Percentiles rank a stretch among this genome's conserved stretches.
Evolutionary conservation across 768 basidiomycete genomes (phyloP).

Genomic region (Termitomyces sp.): DNA sequence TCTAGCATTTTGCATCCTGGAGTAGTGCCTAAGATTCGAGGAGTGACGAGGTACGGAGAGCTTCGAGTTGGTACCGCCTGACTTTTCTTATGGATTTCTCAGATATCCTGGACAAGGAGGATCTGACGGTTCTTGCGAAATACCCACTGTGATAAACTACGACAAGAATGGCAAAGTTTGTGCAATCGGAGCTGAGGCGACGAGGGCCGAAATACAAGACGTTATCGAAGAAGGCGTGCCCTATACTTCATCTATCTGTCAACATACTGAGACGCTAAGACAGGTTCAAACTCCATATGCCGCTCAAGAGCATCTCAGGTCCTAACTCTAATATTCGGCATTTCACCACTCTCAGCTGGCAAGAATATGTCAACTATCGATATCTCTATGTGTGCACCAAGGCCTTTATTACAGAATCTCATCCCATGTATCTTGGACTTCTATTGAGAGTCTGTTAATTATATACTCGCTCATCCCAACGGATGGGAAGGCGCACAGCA

Average conservation of each 20-base stretch:
- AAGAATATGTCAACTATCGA: background rate
- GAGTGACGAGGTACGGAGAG: constrained; percentile 31
- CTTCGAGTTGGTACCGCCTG: background rate
- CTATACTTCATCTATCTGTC: background rate
- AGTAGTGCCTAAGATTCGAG: constrained; percentile 34
- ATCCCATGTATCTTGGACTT: background rate
- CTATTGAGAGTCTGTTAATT: background rate
- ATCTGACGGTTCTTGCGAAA: constrained; percentile 41
- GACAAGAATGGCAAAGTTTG: constrained; percentile 31
- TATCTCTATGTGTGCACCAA: background rate
- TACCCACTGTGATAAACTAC: constrained; percentile 44
- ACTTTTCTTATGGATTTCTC: background rate
- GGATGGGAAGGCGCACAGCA: background rate
- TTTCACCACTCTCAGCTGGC: background rate
- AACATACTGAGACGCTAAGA: background rate
- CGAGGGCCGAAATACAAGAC: constrained; percentile 17
- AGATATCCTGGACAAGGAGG: constrained; percentile 48
- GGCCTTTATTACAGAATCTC: background rate
- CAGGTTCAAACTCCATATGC: background rate
- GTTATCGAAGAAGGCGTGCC: constrained; percentile 35
- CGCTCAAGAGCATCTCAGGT: background rate
- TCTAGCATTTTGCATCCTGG: constrained; percentile 33
- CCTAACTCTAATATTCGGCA: background rate
- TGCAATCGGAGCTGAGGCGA: constrained; percentile 45
- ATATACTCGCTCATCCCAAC: background rate